These are phyloP conservation scores for Thalassiosira ordinaria DNA, from an alignment of 352 stramenopile genomes.

Conservation along the genomic window DNA sequence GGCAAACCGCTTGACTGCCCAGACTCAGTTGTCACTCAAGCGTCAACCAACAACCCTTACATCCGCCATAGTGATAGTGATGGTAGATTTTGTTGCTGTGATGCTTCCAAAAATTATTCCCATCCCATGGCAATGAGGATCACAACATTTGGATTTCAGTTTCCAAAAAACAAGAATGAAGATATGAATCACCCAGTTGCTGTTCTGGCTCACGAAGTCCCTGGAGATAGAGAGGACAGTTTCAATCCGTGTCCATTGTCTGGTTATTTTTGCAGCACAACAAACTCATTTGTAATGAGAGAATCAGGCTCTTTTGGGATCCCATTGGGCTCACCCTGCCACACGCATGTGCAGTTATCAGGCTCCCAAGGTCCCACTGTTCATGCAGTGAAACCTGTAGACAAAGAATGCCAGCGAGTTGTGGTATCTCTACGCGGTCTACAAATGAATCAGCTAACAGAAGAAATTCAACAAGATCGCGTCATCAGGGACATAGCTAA, in stretches of 20 bases:
- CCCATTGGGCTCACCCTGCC: background rate
- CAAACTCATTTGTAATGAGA: background rate
- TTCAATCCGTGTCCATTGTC: background rate
- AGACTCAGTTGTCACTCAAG: background rate
- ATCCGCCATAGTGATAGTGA: background rate
- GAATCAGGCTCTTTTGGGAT: background rate
- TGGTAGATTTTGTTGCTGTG: background rate
- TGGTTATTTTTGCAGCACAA: background rate
- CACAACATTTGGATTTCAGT: background rate
- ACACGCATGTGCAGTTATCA: background rate
- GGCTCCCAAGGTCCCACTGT: background rate
- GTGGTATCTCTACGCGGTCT: too few relatives aligned
- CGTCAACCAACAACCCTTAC: background rate
- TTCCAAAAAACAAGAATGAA: background rate
- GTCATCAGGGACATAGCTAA: too few relatives aligned
- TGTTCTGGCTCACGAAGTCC: background rate
- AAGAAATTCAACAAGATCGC: too few relatives aligned
- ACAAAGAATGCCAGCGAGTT: too few relatives aligned
- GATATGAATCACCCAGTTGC: background rate
- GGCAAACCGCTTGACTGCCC: background rate
- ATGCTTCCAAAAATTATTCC: background rate
- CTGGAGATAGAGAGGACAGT: background rate
- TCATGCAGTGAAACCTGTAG: background rate
- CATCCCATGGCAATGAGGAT: background rate
- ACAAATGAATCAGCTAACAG: too few relatives aligned